Percentiles rank a stretch among this genome's conserved stretches.
Conservation (phyloP, 352 stramenopile genomes). For the Elongisporangium prolatum region DNA sequence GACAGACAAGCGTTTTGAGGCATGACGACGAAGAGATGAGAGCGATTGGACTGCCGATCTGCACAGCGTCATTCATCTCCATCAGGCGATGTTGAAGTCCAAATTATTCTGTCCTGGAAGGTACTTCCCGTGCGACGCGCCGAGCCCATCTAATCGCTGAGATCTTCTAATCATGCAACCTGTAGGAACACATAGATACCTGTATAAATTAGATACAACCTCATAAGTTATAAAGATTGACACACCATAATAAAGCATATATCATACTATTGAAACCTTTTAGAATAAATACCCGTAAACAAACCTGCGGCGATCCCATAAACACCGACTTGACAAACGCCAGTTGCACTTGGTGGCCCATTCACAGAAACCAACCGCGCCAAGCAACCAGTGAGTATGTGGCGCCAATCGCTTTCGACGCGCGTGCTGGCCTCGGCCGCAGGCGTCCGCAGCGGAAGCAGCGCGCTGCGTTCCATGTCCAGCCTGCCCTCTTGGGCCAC, state of each 20-base stretch:
- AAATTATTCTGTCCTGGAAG: constrained; percentile 2
- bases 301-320: background rate
- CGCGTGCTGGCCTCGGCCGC: constrained; percentile 17
- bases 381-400: constrained; percentile 16
- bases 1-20: background rate
- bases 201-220: background rate
- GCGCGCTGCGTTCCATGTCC: constrained; percentile 35
- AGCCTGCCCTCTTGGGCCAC: constrained; percentile 90
- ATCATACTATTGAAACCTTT: background rate
- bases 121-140: background rate
- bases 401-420: constrained; percentile 19
- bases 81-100: constrained; percentile 12
- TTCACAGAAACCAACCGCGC: background rate
- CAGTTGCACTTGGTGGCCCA: background rate
- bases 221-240: background rate
- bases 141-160: background rate
- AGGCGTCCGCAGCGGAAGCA: constrained; percentile 12
- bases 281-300: background rate
- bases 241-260: background rate
- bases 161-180: background rate
- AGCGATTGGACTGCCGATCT: background rate
- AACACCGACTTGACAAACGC: background rate
- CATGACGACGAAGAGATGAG: background rate
- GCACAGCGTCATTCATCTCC: too few relatives aligned
- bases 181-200: background rate